Percentiles rank a stretch among this genome's conserved stretches.
These are phyloP conservation scores for Clavulina sp. DNA, from an alignment of 768 basidiomycete species.

Conservation along the genomic window DNA sequence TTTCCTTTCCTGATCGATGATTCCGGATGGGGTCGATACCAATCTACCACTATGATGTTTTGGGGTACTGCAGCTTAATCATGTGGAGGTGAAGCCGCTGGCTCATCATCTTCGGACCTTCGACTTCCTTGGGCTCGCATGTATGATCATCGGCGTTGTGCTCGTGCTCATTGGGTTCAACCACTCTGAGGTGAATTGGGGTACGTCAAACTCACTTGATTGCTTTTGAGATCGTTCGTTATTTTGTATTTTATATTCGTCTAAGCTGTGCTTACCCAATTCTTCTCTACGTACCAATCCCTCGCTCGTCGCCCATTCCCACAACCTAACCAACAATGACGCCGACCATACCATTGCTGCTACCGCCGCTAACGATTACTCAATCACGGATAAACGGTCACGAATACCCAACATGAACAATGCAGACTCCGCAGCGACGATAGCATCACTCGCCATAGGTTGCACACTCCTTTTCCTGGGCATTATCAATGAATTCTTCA, in stretches of 20 bases:
- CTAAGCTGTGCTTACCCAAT: too few species aligned
- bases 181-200: constrained; percentile 48
- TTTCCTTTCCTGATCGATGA: too few species aligned
- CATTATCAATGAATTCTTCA: constrained; percentile 38
- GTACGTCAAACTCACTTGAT: constrained; percentile 32
- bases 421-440: neutral
- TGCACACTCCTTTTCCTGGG: neutral
- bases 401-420: too few species aligned
- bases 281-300: too few species aligned
- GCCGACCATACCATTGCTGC: too few species aligned
- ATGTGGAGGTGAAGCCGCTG: constrained; percentile 40
- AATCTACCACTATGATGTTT: neutral
- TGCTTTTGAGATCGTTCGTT: constrained; percentile 47
- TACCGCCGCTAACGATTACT: too few species aligned
- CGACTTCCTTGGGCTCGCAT: constrained; percentile 49
- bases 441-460: neutral
- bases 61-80: too few species aligned
- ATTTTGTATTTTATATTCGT: constrained; percentile 30
- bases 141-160: constrained; percentile 47
- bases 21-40: too few species aligned
- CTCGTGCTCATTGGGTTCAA: constrained; percentile 58
- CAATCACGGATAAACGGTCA: too few species aligned
- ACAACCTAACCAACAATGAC: too few species aligned
- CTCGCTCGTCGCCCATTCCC: too few species aligned
- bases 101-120: constrained; percentile 42